Conservation (phyloP, 805 yeast genomes). For the Candida easanensis region DNA sequence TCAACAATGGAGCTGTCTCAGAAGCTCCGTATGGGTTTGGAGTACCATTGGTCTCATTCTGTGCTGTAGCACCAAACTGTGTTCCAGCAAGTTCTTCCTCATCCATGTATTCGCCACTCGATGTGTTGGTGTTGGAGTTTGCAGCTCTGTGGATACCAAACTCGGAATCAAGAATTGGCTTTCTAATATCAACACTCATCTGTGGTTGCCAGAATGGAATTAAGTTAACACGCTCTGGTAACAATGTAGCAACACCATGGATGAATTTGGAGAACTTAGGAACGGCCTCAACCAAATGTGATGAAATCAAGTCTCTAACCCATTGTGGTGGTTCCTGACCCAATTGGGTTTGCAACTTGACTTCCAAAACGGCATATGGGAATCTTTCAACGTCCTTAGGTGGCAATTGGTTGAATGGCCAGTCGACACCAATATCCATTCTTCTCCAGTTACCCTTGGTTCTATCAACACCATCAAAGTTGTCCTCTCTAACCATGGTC, state of each 20-base stretch:
- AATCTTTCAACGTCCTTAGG: slow-evolving; percentile 86
- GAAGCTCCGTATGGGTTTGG: slow-evolving; percentile 18
- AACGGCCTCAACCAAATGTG: slow-evolving; percentile 95
- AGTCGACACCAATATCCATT: slow-evolving; percentile 97
- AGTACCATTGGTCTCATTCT: slow-evolving; percentile 13
- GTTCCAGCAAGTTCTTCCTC: slow-evolving; percentile 62
- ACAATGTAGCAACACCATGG: slow-evolving; percentile 91
- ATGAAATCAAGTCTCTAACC: slow-evolving; percentile 88
- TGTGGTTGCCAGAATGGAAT: slow-evolving; percentile 98
- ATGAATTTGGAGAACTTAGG: slow-evolving; percentile 97
- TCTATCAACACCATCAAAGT: slow-evolving; percentile 89
- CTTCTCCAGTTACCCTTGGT: slow-evolving; percentile 96
- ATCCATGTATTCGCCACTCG: slow-evolving; percentile 59
- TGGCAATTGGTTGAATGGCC: slow-evolving; percentile 85
- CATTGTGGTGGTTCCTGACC: slow-evolving; percentile 99
- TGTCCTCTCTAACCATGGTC: slow-evolving; percentile 96
- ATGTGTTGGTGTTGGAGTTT: slow-evolving; percentile 30
- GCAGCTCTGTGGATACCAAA: slow-evolving; percentile 30
- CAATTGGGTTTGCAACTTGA: slow-evolving; percentile 92
- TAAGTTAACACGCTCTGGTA: slow-evolving; percentile 77
- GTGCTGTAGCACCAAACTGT: slow-evolving; percentile 39
- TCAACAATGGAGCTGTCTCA: slow-evolving; percentile 32
- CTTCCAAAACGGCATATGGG: slow-evolving; percentile 97
- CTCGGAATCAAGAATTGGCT: slow-evolving; percentile 53
- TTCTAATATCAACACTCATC: slow-evolving; percentile 92